Evolutionary conservation across 2,329 filamentous ascomycete species (phyloP).

Genomic region (Diplocarpon mali): DNA sequence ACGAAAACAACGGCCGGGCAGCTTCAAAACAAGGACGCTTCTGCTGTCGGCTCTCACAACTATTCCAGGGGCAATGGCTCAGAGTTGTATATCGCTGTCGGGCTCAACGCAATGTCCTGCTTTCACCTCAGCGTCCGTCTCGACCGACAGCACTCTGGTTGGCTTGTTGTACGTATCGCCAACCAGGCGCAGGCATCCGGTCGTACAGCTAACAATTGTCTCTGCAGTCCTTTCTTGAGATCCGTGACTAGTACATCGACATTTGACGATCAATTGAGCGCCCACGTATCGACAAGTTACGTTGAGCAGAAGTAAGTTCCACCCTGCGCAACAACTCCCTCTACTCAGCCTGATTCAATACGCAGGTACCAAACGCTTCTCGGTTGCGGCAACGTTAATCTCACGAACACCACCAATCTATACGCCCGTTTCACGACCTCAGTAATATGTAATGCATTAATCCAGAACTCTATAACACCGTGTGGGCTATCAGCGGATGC

Average conservation of each 20-base stretch:
- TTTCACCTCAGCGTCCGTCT: constrained; percentile 62
- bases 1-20: constrained; percentile 14
- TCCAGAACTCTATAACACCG: constrained; percentile 70
- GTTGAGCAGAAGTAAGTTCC: constrained; percentile 61
- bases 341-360: constrained; percentile 20
- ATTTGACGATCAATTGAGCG: constrained; percentile 65
- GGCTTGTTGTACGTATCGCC: constrained; percentile 50
- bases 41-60: constrained; percentile 24
- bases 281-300: constrained; percentile 66
- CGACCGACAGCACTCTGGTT: constrained; percentile 45
- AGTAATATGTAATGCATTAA: constrained; percentile 84
- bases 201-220: constrained; percentile 11
- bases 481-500: constrained; percentile 57
- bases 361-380: constrained; percentile 69
- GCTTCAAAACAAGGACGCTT: constrained; percentile 17
- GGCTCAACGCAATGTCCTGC: constrained; percentile 62
- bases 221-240: constrained; percentile 66
- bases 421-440: constrained; percentile 92
- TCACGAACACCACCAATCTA: constrained; percentile 66
- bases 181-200: neutral
- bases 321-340: neutral
- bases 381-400: constrained; percentile 68
- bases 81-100: constrained; percentile 51
- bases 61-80: constrained; percentile 23
- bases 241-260: constrained; percentile 64